A percentile compares a stretch with the other conserved stretches of the same genome.
Conservation (phyloP, 345 rosid genomes). For the Jatropha curcas region DNA sequence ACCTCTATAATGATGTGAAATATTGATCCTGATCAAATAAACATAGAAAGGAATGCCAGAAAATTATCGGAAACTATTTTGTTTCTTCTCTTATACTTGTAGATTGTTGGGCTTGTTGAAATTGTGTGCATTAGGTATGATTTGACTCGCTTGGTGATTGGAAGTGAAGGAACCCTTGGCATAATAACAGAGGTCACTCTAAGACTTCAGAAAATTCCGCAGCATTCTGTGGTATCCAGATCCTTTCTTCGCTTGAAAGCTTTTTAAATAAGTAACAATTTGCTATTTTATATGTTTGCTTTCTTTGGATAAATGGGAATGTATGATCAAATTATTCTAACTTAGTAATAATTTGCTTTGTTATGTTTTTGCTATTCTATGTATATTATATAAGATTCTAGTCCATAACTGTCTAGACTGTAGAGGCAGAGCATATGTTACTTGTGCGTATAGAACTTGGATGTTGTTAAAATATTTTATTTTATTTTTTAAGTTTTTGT, state of each 20-base stretch:
- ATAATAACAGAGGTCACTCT: slow-evolving; percentile 84
- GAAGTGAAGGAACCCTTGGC: slow-evolving; percentile 96
- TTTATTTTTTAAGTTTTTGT: not conserved
- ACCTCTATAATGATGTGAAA: not conserved
- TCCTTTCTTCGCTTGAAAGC: slow-evolving; percentile 9
- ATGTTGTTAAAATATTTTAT: not conserved
- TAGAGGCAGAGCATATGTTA: not conserved
- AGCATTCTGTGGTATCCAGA: slow-evolving; percentile 77
- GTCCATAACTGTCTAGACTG: not conserved
- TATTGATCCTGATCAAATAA: not conserved
- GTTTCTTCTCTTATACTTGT: not conserved
- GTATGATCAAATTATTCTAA: not conserved
- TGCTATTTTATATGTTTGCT: not conserved
- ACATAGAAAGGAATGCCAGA: not conserved
- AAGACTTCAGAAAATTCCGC: slow-evolving; percentile 86
- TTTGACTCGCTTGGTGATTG: slow-evolving; percentile 82
- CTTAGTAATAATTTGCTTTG: too few species aligned
- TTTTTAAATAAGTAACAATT: slow-evolving; percentile 3
- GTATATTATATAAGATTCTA: not conserved
- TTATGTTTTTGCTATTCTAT: too few species aligned
- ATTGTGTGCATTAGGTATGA: slow-evolving; percentile 57
- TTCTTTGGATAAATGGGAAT: not conserved
- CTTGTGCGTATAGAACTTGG: not conserved
- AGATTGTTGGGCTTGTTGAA: slow-evolving; percentile 14
- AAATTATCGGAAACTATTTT: not conserved